Conservation (phyloP, 441 rosid genomes). For the Gossypium davidsonii region DNA sequence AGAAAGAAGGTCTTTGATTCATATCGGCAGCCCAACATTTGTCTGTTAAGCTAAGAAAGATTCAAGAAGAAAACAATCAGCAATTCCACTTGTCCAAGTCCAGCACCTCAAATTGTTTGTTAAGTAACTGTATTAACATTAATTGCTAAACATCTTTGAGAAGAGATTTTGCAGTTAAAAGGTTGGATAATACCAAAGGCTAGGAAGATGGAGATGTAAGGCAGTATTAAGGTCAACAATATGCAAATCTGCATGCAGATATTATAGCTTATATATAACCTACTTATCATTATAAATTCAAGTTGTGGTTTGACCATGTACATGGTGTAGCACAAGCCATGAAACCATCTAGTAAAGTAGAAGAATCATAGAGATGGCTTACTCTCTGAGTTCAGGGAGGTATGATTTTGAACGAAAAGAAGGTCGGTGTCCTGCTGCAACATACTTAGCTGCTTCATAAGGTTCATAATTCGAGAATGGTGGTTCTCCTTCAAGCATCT, state of each 20-base stretch:
- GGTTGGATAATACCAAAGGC: neutral
- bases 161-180: neutral
- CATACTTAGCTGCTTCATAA: conserved; percentile 91
- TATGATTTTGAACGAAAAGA: conserved; percentile 67
- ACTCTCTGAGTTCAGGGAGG: conserved; percentile 74
- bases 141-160: neutral
- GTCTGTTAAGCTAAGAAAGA: conserved; percentile 52
- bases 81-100: neutral
- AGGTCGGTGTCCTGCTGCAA: conserved; percentile 91
- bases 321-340: neutral
- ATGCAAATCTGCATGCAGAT: conserved; percentile 2
- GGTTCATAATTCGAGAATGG: conserved; percentile 80
- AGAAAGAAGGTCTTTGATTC: conserved; percentile 82
- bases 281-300: neutral
- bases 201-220: neutral
- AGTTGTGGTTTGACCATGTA: neutral
- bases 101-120: neutral
- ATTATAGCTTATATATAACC: neutral
- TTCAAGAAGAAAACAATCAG: conserved; percentile 16
- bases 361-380: conserved; percentile 27
- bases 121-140: too few species aligned
- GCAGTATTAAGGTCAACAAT: neutral
- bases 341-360: conserved; percentile 5
- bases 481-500: conserved; percentile 99
- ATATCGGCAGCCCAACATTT: conserved; percentile 84